Percentiles rank a stretch among this genome's conserved stretches.
Evolutionary conservation across 1,139 yeast species (phyloP).

Genomic region (Hemisphaericaspora xylofermentans): DNA sequence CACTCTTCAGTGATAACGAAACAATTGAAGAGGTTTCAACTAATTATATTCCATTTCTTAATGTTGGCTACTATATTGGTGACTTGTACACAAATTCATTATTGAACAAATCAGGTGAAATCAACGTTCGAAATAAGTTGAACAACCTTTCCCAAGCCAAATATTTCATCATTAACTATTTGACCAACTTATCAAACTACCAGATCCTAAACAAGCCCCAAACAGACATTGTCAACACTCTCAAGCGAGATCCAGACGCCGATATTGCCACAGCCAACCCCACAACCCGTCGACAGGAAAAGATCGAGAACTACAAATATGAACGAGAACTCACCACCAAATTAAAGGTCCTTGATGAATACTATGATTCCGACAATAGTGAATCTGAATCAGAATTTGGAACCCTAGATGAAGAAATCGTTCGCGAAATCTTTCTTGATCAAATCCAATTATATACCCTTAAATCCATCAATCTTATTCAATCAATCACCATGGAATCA

Average conservation of each 20-base stretch:
- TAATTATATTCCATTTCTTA: constrained; percentile 52
- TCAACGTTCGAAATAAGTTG: constrained; percentile 26
- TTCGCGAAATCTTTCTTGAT: constrained; percentile 53
- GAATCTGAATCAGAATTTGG: constrained; percentile 27
- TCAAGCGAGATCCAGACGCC: constrained; percentile 36
- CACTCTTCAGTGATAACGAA: constrained; percentile 65
- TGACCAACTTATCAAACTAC: constrained; percentile 41
- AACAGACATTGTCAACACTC: constrained; percentile 34
- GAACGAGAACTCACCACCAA: constrained; percentile 55
- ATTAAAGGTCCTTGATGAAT: constrained; percentile 37
- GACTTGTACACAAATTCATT: constrained; percentile 20
- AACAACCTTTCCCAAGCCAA: constrained; percentile 44
- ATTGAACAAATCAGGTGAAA: constrained; percentile 9
- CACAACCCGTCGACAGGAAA: constrained; percentile 60
- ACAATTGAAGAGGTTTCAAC: constrained; percentile 56
- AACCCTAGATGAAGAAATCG: constrained; percentile 58
- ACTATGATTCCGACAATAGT: constrained; percentile 20
- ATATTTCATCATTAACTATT: constrained; percentile 41
- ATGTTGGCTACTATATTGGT: constrained; percentile 53
- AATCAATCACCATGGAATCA: constrained; percentile 55
- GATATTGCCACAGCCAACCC: constrained; percentile 38
- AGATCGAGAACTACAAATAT: constrained; percentile 64
- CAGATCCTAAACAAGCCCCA: constrained; percentile 40
- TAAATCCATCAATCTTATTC: constrained; percentile 54
- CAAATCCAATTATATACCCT: constrained; percentile 54